Evolutionary conservation across 495 filamentous ascomycete genomes (phyloP).

Genomic region (Cercophora scortea): DNA sequence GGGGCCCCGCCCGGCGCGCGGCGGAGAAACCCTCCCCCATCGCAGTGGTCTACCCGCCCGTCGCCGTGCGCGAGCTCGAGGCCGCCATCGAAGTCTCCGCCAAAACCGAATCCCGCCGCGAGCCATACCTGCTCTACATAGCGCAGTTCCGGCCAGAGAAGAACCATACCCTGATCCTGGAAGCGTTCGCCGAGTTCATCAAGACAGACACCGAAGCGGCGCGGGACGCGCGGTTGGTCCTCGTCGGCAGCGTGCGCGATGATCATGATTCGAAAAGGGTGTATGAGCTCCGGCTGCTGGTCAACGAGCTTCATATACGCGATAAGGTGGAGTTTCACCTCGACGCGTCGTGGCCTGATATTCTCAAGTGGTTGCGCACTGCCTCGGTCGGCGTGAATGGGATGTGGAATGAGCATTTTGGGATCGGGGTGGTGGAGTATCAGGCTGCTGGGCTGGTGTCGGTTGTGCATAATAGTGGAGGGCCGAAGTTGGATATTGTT

Average conservation of each 20-base stretch:
- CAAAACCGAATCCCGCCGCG: slow-evolving; percentile 55
- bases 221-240: slow-evolving; percentile 57
- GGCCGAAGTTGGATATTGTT: slow-evolving; percentile 89
- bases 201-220: slow-evolving; percentile 33
- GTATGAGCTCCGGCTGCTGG: slow-evolving; percentile 81
- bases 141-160: slow-evolving; percentile 97
- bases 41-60: slow-evolving; percentile 80
- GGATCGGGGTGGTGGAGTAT: slow-evolving; percentile 97
- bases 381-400: slow-evolving; percentile 84
- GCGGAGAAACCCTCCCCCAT: slow-evolving; percentile 38
- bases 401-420: slow-evolving; percentile 99
- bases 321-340: slow-evolving; percentile 78
- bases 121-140: slow-evolving; percentile 80
- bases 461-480: slow-evolving; percentile 87
- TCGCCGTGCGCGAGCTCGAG: slow-evolving; percentile 76
- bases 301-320: slow-evolving; percentile 78
- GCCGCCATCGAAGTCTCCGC: slow-evolving; percentile 59
- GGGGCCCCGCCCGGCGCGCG: slow-evolving; percentile 52
- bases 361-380: slow-evolving; percentile 65
- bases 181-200: slow-evolving; percentile 69
- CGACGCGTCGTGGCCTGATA: slow-evolving; percentile 79
- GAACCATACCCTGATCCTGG: slow-evolving; percentile 78
- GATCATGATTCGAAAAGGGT: slow-evolving; percentile 76
- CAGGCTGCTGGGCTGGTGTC: slow-evolving; percentile 88
- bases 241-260: slow-evolving; percentile 84